Evolutionary conservation across 331 rosid genomes (phyloP), one percentile per base, ranked within the genome.

Genomic region (Malus hybrid): DNA sequence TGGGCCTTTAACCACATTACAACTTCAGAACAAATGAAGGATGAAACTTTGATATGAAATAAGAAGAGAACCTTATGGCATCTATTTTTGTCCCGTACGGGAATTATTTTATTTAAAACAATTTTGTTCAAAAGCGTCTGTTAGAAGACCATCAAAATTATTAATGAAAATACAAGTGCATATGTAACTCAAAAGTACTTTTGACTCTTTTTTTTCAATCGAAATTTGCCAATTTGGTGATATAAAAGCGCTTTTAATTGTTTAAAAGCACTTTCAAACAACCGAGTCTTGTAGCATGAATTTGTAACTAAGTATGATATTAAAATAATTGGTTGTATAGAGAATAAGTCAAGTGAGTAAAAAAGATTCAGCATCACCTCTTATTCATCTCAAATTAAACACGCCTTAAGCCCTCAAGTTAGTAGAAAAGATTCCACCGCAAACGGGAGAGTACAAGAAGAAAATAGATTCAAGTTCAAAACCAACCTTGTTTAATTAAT

Each of bases 281-380:
- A 0, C 3, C 4, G 9, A 5, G n/a, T 16, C 7, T 2, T 39
- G 11, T 48, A 5, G 19, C 0, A 0, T 5, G 55, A 0, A 50
- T 50, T 50, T 50, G 2, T 50, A 16, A 52, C 4, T 52, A 52
- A 52, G 3, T 0, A 52, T 52, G n/a, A 52, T 0, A 50, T 52
- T 6, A 16, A 16, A 52, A 1, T 16, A 1, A 52, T 52, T 52
- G 1, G 20, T 52, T 52, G 20, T 52, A 16, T 2, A 16, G 10
- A 16, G 0, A 4, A 16, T 52, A 16, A 16, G 0, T 52, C 20
- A 52, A 52, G 19, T 16, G 7, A 50, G 19, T 50, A 39, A 1
- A 11, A 42, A 1, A 50, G n/a, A 50, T 50, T 16, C 57, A 52
- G 0, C 0, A 52, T 16, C 20, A 52, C 10, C 0, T 52, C 8